Evolutionary conservation across 2,329 filamentous ascomycete genomes (phyloP).

Genomic region (Pseudophaeomoniella oleicola): DNA sequence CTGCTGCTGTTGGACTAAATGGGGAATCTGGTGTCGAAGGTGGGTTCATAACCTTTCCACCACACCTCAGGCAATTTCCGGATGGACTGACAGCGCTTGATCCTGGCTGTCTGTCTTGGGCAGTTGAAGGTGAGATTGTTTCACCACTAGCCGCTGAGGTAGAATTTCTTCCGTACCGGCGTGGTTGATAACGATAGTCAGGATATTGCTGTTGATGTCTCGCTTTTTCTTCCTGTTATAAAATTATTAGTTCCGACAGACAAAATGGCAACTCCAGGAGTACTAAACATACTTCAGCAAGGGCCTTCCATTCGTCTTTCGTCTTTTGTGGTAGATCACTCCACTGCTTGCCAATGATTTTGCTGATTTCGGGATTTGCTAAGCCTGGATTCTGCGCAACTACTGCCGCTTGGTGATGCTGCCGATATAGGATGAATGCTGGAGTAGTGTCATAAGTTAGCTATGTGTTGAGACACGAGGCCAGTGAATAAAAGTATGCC

Average conservation of each 20-base stretch:
- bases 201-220: constrained; percentile 83
- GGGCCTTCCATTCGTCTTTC: constrained; percentile 74
- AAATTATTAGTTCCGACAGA: no score
- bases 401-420: constrained; percentile 75
- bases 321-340: constrained; percentile 56
- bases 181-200: constrained; percentile 85
- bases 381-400: constrained; percentile 73
- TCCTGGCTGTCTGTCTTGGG: neutral
- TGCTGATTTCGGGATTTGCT: constrained; percentile 90
- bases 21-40: constrained; percentile 26
- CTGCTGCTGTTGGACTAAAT: constrained; percentile 18
- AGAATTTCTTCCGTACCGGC: constrained; percentile 46
- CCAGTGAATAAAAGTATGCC: no score
- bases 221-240: constrained; percentile 70
- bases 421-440: constrained; percentile 97
- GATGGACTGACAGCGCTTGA: constrained; percentile 5
- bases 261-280: constrained; percentile 8
- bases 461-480: constrained; percentile 7
- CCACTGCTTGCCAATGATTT: constrained; percentile 94
- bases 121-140: neutral
- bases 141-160: constrained; percentile 17
- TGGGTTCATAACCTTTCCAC: constrained; percentile 32
- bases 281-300: constrained; percentile 53
- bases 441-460: constrained; percentile 18
- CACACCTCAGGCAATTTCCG: constrained; percentile 21